Evolutionary conservation across 208 protist genomes (phyloP), one percentile per base, ranked within the genome.

Genomic region (Porcisia hertigi): DNA sequence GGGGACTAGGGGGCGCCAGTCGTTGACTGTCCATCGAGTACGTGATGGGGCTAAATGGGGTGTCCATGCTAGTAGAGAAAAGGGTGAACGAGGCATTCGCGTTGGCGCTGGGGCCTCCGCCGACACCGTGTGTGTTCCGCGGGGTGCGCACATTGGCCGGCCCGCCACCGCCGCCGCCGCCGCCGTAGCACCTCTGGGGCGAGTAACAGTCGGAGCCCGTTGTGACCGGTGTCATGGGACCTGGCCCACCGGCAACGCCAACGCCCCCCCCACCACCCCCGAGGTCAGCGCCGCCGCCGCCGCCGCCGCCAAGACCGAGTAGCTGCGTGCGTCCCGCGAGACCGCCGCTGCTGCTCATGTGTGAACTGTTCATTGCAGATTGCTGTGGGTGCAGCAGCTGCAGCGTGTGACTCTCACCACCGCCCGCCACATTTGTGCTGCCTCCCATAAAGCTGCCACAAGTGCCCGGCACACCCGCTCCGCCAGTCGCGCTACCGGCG

Each of bases 41-140:
- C 14, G 88, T 94, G 79, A 96, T 96, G 59, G 92, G 92, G 75
- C 92, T 96, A 76, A 93, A 96, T 25, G 89, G 92, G 0, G 85
- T 92, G 60, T 96, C 84, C 71, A 93, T 87, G 71, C 88, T 93
- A 8, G 92, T 81, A 30, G 89, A 94, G 53, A 89, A 85, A 36
- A 96, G 82, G 12, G 88, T 94, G 76, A 96, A 96, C 49, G 86
- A 92, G 47, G 78, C 76, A 71, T 88, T 92, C 16, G 81, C 64
- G 43, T 58, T 73, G 36, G 36, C 70, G 43, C 47, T 25, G 39
- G 12, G 14, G 59, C 81, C 69, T 14, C 57, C 52, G 5, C 52
- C 53, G 9, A 7, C 39, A 11, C 53, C 64, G 36, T 45, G 41
- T 4, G 5, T 25, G 62, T 66, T 66, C 30, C 54, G 63, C 16